A percentile compares a stretch with the other conserved stretches of the same genome.
Evolutionary conservation across 75 land plant species (phyloP).

Genomic region (Adiantum capillusveneris): DNA sequence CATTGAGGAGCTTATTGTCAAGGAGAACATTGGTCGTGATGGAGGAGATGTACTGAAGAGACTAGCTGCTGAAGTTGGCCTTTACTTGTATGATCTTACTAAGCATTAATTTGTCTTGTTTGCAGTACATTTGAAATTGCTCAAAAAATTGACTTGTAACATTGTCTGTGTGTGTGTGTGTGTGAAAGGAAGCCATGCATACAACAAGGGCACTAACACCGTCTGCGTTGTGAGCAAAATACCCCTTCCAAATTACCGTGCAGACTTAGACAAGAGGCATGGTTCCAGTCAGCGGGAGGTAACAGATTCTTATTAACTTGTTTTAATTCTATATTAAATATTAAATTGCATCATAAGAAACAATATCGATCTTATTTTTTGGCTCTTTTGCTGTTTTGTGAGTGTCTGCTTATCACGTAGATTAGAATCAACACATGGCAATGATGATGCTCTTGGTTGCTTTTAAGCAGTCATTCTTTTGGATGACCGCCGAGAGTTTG

Average conservation of each 20-base stretch:
- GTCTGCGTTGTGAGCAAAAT: conserved; percentile 80
- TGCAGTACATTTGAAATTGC: not conserved
- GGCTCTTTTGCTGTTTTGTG: not conserved
- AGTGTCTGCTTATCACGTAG: too few species aligned
- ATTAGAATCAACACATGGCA: too few species aligned
- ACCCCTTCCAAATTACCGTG: conserved; percentile 87
- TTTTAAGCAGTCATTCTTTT: too few species aligned
- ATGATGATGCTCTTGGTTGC: too few species aligned
- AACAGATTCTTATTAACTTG: not conserved
- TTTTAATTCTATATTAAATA: too few species aligned
- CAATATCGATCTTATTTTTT: not conserved
- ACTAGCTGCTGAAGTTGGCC: conserved; percentile 14
- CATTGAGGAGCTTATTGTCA: conserved; percentile 17
- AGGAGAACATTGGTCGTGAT: conserved; percentile 5
- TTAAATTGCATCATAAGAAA: not conserved
- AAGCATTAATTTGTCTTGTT: not conserved
- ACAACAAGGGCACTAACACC: conserved; percentile 73
- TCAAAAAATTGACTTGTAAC: not conserved
- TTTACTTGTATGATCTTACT: conserved; percentile 20
- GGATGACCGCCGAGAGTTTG: too few species aligned
- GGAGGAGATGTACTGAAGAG: conserved; percentile 7
- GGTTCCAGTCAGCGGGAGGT: conserved; percentile 96
- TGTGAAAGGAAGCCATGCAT: conserved; percentile 85
- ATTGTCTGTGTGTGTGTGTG: conserved; percentile 3
- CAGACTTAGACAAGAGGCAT: conserved; percentile 88